Evolutionary conservation across 352 stramenopile genomes (phyloP).

Genomic region (Phytopythium kandeliae): DNA sequence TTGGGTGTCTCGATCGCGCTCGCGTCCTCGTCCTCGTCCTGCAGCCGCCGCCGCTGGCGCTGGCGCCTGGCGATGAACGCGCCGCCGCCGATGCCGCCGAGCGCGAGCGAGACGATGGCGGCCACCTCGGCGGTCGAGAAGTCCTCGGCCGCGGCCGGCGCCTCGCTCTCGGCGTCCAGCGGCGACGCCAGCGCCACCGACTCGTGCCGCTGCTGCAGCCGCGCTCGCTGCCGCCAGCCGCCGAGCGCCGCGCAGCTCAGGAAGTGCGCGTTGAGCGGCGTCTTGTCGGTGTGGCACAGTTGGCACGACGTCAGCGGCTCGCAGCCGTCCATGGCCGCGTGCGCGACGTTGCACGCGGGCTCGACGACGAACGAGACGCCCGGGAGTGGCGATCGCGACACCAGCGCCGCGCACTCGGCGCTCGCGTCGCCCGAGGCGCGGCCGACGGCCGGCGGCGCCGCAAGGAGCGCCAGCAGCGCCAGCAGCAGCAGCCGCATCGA

Average conservation of each 20-base stretch:
- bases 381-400: constrained; percentile 20
- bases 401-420: constrained; percentile 22
- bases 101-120: background rate
- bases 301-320: constrained; percentile 36
- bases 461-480: background rate
- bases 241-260: constrained; percentile 46
- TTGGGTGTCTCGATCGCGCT: constrained; percentile 15
- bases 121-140: background rate
- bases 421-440: background rate
- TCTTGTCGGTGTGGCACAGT: constrained; percentile 53
- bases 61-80: constrained; percentile 17
- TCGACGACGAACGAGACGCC: constrained; percentile 41
- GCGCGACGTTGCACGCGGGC: constrained; percentile 23
- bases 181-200: too few relatives aligned
- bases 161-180: background rate
- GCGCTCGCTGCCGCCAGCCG: constrained; percentile 12
- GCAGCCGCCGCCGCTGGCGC: constrained; percentile 7
- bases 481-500: background rate
- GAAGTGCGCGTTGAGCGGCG: constrained; percentile 50
- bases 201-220: background rate
- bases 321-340: constrained; percentile 30
- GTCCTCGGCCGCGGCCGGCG: background rate
- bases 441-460: background rate
- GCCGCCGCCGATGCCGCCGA: constrained; percentile 23
- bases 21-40: constrained; percentile 8